Conservation (phyloP, 306 rosid species). For the Vigna reflexopilosa region DNA sequence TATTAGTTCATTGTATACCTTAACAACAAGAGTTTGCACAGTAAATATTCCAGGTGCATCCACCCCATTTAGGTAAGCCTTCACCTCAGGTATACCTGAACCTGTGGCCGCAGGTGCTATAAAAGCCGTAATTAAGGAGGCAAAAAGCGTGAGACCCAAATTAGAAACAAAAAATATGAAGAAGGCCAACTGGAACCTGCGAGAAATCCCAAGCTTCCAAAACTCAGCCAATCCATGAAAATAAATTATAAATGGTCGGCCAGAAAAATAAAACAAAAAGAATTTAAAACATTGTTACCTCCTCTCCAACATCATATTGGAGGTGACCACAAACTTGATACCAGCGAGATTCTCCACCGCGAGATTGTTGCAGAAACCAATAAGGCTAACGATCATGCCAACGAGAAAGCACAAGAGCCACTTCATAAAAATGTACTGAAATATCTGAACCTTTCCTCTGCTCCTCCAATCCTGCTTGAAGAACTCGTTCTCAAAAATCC, state of each 20-base stretch:
- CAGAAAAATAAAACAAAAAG: neutral
- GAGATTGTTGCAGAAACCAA: constrained; percentile 84
- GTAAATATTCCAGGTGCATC: constrained; percentile 88
- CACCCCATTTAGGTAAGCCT: constrained; percentile 94
- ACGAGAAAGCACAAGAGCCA: constrained; percentile 78
- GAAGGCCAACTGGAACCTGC: constrained; percentile 80
- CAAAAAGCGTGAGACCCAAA: constrained; percentile 75
- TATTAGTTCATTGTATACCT: constrained; percentile 52
- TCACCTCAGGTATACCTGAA: constrained; percentile 97
- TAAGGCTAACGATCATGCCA: constrained; percentile 68
- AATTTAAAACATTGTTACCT: constrained; percentile 51
- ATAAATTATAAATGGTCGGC: neutral
- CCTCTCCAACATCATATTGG: constrained; percentile 80
- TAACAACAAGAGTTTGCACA: constrained; percentile 67
- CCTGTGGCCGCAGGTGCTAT: constrained; percentile 90
- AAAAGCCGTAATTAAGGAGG: constrained; percentile 68
- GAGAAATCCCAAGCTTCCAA: constrained; percentile 8
- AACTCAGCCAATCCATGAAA: constrained; percentile 10
- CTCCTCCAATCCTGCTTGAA: constrained; percentile 97
- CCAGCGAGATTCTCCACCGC: constrained; percentile 98
- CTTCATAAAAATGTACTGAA: constrained; percentile 74
- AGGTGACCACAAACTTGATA: constrained; percentile 84
- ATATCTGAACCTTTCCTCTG: constrained; percentile 56
- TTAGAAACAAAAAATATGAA: constrained; percentile 69
- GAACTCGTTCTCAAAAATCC: constrained; percentile 86